Conservation (phyloP, 495 filamentous ascomycete genomes). For the Usnea hakonensis region DNA sequence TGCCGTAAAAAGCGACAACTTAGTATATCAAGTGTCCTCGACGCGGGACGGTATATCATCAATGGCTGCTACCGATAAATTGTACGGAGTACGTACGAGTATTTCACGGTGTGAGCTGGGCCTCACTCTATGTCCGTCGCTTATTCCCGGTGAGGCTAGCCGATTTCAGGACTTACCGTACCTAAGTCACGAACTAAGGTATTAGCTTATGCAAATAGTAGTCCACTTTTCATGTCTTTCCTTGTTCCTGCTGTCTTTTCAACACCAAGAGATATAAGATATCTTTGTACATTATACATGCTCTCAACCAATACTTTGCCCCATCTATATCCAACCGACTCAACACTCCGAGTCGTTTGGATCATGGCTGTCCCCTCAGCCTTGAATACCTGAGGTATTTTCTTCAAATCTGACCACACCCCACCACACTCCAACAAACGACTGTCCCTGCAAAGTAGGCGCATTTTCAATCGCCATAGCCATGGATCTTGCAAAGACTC, state of each 20-base stretch:
- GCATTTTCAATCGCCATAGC: background rate
- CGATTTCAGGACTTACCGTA: too few relatives aligned
- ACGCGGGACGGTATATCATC: background rate
- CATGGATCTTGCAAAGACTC: conserved; percentile 81
- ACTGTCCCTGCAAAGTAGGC: background rate
- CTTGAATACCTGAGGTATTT: background rate
- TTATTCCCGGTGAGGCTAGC: background rate
- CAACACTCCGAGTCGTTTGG: background rate
- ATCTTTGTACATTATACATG: background rate
- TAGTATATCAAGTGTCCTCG: background rate
- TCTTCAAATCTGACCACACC: background rate
- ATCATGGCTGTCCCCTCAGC: conserved; percentile 2
- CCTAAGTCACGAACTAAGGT: too few relatives aligned
- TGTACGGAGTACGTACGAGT: too few relatives aligned
- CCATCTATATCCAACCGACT: background rate
- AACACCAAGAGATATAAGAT: too few relatives aligned
- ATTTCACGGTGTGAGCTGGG: too few relatives aligned
- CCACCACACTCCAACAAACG: background rate
- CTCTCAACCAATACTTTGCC: background rate
- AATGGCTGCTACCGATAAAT: background rate
- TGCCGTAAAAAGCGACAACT: background rate
- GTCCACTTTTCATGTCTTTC: background rate
- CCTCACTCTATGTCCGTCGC: background rate
- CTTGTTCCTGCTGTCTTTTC: background rate
- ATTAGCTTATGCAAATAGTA: too few relatives aligned